Percentiles rank a stretch among this genome's conserved stretches.
Evolutionary conservation across 768 basidiomycete genomes (phyloP).

Genomic region (Lyophyllum semitale): DNA sequence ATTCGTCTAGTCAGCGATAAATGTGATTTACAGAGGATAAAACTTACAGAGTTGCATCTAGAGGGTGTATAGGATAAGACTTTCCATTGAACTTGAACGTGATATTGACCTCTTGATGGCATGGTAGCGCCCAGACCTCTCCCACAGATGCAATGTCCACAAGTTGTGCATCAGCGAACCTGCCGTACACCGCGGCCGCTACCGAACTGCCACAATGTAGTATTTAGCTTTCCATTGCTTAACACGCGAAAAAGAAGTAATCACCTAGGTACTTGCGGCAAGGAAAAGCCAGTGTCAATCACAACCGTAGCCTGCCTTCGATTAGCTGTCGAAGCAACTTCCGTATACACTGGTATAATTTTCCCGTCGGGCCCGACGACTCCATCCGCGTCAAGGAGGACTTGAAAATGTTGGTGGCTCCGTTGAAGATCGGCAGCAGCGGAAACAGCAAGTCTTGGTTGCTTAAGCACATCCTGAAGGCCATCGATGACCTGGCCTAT

Average conservation of each 20-base stretch:
- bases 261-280: slow-evolving; percentile 62
- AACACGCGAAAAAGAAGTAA: slow-evolving; percentile 19
- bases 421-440: slow-evolving; percentile 28
- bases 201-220: too few relatives aligned
- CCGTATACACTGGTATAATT: slow-evolving; percentile 43
- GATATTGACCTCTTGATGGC: slow-evolving; percentile 61
- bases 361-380: slow-evolving; percentile 64
- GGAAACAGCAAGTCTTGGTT: slow-evolving; percentile 54
- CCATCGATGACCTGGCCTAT: slow-evolving; percentile 58
- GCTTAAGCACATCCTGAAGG: slow-evolving; percentile 47
- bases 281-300: slow-evolving; percentile 70
- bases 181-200: slow-evolving; percentile 62
- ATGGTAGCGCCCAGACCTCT: slow-evolving; percentile 62
- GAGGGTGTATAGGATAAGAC: slow-evolving; percentile 62
- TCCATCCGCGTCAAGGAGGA: slow-evolving; percentile 61
- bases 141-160: slow-evolving; percentile 40
- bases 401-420: slow-evolving; percentile 64
- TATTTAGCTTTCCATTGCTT: too few relatives aligned
- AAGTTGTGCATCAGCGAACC: slow-evolving; percentile 54
- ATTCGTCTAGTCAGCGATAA: background rate
- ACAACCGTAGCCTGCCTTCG: slow-evolving; percentile 56
- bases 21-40: background rate
- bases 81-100: slow-evolving; percentile 64
- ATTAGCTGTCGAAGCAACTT: slow-evolving; percentile 43
- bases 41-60: slow-evolving; percentile 60